Evolutionary conservation across 2,329 filamentous ascomycete species (phyloP), one percentile per base, ranked within the genome.

Genomic region (Pezicula radicicola): DNA sequence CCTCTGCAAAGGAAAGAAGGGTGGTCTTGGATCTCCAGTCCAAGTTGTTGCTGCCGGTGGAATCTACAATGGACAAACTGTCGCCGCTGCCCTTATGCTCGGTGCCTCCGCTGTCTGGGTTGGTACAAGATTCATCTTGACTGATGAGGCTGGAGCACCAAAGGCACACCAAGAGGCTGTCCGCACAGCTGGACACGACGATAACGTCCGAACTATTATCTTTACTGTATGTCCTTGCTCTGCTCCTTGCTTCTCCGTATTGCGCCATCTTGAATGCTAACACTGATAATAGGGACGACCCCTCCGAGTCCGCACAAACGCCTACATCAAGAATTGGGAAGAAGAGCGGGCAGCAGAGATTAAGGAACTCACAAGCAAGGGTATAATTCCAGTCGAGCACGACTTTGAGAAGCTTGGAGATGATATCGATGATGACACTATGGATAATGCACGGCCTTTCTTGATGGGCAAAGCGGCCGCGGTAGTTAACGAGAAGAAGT

Each of bases 381-480:
- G 94, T 64, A 77, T 90, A 68, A 90, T 99, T 62, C 94, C 94
- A 44, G 95, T 96, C 59, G 94, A 97, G 78, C 81, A 90, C 64
- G 94, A 99, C 68, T 83, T 99, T 33, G 94, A 99, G 77, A 88
- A 87, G 72, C 73, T 96, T 62, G 87, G 89, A 63, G 76, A 88
- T 45, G 85, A 88, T 73, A 80, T 88, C 55, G 82, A 89, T 53
- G 92, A 97, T 54, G 91, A 97, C 39, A 83, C 88, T 33, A 85
- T 99, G 75, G 94, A 97, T 70, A 91, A 94, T 68, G 92, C 91
- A 66, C 82, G 91, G 53, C 92, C 92, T 13, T 96, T 84, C 78
- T 75, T 97, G 63, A 99, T 99, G 94, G 94, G 94, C 71, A 95
- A 97, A 81, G 93, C 89, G 55, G 89, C 94, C 36, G 93, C 94